A percentile compares a stretch with the other conserved stretches of the same genome.
These are phyloP conservation scores for Neopestalotiopsis clavispora DNA, from an alignment of 2,329 filamentous ascomycete genomes.

Conservation along the genomic window DNA sequence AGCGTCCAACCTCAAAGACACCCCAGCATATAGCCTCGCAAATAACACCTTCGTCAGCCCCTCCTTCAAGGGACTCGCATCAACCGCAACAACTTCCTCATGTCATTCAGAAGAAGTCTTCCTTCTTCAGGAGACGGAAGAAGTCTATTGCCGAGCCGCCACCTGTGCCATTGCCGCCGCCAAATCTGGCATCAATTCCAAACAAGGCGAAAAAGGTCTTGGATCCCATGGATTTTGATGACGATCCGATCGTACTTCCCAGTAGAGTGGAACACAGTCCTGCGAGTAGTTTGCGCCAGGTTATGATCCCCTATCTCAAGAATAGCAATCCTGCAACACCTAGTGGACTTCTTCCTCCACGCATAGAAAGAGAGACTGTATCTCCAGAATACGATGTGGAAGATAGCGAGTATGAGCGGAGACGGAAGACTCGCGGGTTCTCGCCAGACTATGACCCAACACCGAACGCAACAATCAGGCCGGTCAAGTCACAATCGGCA, in stretches of 20 bases:
- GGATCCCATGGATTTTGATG: conserved; percentile 35
- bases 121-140: conserved; percentile 93
- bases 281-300: conserved; percentile 80
- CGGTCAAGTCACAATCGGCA: conserved; percentile 56
- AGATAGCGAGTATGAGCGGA: conserved; percentile 21
- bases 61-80: conserved; percentile 58
- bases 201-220: conserved; percentile 20
- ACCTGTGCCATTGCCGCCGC: conserved; percentile 43
- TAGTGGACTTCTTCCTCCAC: conserved; percentile 23
- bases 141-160: conserved; percentile 82
- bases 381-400: conserved; percentile 28
- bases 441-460: conserved; percentile 78
- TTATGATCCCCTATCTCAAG: conserved; percentile 82
- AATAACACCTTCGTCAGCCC: conserved; percentile 48
- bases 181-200: conserved; percentile 25
- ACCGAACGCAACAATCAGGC: conserved; percentile 71
- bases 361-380: conserved; percentile 26
- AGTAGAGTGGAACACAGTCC: conserved; percentile 59
- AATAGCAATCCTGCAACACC: conserved; percentile 24
- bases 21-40: conserved; percentile 50
- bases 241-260: conserved; percentile 35
- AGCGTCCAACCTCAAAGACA: conserved; percentile 43
- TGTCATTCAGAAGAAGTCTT: conserved; percentile 86
- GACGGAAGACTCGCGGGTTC: conserved; percentile 55
- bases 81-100: conserved; percentile 44